Evolutionary conservation across 768 basidiomycete genomes (phyloP), one percentile per base, ranked within the genome.

Genomic region (Termitomyces sp.): DNA sequence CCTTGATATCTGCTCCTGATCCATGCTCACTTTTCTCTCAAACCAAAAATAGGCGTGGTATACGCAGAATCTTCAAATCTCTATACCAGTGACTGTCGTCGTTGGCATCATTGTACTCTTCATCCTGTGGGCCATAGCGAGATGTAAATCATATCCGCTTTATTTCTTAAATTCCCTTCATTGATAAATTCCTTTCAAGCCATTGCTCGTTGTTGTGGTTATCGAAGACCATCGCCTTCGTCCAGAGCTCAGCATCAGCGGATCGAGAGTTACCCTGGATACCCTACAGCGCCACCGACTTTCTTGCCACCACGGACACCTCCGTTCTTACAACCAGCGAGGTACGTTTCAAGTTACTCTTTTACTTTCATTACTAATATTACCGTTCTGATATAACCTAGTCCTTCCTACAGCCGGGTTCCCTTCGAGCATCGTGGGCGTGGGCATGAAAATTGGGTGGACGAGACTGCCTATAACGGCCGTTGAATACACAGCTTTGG

Each of bases 11-110:
- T 36, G 43, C 9, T 33, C 53, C 7, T 39, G 36, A 36, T 10
- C 27, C 48, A 56, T 53, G 46, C 51, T 60, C 23, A 52, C n/a
- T 40, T n/a, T 22, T n/a, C 40, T 12, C 12, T 32, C 10, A n/a
- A 43, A 47, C 42, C 42, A 50, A 38, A 22, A 36, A n/a, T 60
- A 88, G 86, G 76, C 88, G 5, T 89, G 88, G 89, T 90, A 88
- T 67, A 72, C 68, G 6, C 80, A 84, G 57, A 92, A 92, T 71
- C 79, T 90, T 11, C 84, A 87, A 66, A 88, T 91, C 56, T 75
- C 89, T 23, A 88, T 93, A 61, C 89, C 91, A 18, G 81, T 92
- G 52, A 87, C 89, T 16, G 72, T 92, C 53, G 86, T 87, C 35
- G 88, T 75, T 25, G 87, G 80, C 15, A 65, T 92, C 50, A 58